A percentile compares a stretch with the other conserved stretches of the same genome.
phyloP scores from a whole-genome alignment of 192 early-diverging fungal genomes.

The Rhizophagus sp. region DNA sequence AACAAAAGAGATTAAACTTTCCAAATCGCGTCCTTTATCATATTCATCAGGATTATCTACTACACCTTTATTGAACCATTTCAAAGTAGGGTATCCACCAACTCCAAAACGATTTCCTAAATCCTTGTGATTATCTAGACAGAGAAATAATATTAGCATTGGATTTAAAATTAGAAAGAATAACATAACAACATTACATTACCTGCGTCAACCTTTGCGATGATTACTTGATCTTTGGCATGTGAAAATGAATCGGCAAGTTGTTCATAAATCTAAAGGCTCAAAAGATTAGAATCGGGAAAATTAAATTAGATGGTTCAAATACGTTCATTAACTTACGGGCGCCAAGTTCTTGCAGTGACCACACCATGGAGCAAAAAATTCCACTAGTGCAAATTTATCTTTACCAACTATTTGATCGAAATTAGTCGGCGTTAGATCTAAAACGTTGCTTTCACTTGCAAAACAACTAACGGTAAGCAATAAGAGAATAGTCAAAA shows the following conservation, averaged over 20 bases:
- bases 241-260: constrained; percentile 77
- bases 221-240: constrained; percentile 73
- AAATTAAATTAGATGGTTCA: background rate
- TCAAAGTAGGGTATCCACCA: constrained; percentile 87
- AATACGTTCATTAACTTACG: constrained; percentile 12
- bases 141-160: constrained; percentile 30
- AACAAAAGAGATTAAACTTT: constrained; percentile 74
- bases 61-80: constrained; percentile 89
- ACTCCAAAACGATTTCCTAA: constrained; percentile 78
- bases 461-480: background rate
- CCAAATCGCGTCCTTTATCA: constrained; percentile 78
- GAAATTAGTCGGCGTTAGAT: constrained; percentile 54
- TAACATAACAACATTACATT: background rate
- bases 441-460: constrained; percentile 27
- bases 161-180: constrained; percentile 20
- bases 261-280: constrained; percentile 66
- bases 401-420: constrained; percentile 66
- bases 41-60: constrained; percentile 78
- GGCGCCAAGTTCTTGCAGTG: constrained; percentile 77
- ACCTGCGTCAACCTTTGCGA: constrained; percentile 82
- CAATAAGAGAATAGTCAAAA: background rate
- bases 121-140: constrained; percentile 75
- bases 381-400: constrained; percentile 93
- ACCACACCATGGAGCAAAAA: constrained; percentile 90
- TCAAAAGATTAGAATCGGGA: background rate